Evolutionary conservation across 768 basidiomycete species (phyloP).

Genomic region (Termitomyces bulborhizus): DNA sequence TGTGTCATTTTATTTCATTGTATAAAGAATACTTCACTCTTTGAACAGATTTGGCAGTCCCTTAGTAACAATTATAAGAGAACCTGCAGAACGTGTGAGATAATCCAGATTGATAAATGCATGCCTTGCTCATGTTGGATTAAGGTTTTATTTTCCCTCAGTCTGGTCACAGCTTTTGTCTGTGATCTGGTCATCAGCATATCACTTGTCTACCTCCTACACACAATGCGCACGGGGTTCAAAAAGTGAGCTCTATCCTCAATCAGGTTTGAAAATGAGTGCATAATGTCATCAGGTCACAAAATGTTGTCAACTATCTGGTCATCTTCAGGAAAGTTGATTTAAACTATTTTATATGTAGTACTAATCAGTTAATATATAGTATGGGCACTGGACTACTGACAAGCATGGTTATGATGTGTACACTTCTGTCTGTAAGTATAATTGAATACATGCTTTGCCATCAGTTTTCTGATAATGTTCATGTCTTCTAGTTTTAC

Average conservation of each 20-base stretch:
- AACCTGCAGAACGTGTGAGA: not conserved
- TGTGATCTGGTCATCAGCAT: no score
- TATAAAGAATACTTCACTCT: not conserved
- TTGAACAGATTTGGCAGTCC: not conserved
- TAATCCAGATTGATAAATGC: not conserved
- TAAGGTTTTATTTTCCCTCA: not conserved
- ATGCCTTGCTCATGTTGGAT: not conserved
- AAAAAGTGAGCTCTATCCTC: no score
- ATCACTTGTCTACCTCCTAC: no score
- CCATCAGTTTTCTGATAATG: no score
- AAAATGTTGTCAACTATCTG: not conserved
- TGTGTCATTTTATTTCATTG: not conserved
- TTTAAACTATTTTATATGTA: no score
- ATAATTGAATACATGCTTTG: no score
- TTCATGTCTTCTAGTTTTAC: no score
- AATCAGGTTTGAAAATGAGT: no score
- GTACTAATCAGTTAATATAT: not conserved
- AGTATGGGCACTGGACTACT: not conserved
- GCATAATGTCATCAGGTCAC: not conserved
- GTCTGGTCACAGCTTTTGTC: no score
- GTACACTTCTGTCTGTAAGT: not conserved
- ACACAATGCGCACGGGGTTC: not conserved
- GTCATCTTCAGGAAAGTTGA: not conserved
- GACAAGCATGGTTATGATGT: not conserved
- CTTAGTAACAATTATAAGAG: no score